Evolutionary conservation across 1,284 basidiomycete genomes (phyloP).

Genomic region (Ustilago vetiveriae): DNA sequence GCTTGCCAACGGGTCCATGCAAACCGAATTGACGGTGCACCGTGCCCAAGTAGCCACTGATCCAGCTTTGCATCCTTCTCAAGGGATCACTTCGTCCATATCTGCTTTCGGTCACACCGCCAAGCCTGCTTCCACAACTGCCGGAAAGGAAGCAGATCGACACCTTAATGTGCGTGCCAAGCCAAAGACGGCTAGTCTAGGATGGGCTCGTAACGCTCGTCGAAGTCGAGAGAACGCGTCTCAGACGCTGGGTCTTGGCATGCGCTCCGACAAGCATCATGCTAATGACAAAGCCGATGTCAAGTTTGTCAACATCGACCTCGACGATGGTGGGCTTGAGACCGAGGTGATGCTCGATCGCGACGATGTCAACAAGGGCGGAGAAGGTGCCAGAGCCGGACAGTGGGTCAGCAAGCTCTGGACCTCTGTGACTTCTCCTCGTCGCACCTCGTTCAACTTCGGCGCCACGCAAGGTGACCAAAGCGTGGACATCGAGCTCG

Average conservation of each 20-base stretch:
- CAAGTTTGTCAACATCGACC: slow-evolving; percentile 45
- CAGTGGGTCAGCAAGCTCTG: slow-evolving; percentile 48
- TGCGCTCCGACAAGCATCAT: slow-evolving; percentile 12
- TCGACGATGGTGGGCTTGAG: slow-evolving; percentile 27
- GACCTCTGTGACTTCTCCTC: slow-evolving; percentile 29
- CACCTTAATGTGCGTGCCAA: slow-evolving; percentile 12
- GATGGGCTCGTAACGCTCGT: slow-evolving; percentile 30
- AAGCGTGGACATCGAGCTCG: slow-evolving; percentile 33
- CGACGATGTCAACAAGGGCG: slow-evolving; percentile 1
- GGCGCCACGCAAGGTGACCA: slow-evolving; percentile 13
- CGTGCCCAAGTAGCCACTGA: slow-evolving; percentile 19
- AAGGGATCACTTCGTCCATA: slow-evolving; percentile 50
- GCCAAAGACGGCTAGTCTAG: slow-evolving; percentile 21
- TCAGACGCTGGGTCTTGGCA: slow-evolving; percentile 16
- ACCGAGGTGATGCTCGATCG: slow-evolving; percentile 20
- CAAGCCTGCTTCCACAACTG: slow-evolving; percentile 29
- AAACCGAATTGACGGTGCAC: slow-evolving; percentile 17
- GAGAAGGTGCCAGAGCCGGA: slow-evolving; percentile 10
- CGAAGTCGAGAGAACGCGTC: slow-evolving; percentile 17
- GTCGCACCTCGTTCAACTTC: slow-evolving; percentile 14
- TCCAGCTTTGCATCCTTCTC: slow-evolving; percentile 22
- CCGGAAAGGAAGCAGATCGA: background rate
- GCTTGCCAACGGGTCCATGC: slow-evolving; percentile 11
- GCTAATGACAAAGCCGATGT: slow-evolving; percentile 15
- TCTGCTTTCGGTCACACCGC: slow-evolving; percentile 56